Conservation (phyloP, 208 protist species). For the Trypanosoma cruzi region DNA sequence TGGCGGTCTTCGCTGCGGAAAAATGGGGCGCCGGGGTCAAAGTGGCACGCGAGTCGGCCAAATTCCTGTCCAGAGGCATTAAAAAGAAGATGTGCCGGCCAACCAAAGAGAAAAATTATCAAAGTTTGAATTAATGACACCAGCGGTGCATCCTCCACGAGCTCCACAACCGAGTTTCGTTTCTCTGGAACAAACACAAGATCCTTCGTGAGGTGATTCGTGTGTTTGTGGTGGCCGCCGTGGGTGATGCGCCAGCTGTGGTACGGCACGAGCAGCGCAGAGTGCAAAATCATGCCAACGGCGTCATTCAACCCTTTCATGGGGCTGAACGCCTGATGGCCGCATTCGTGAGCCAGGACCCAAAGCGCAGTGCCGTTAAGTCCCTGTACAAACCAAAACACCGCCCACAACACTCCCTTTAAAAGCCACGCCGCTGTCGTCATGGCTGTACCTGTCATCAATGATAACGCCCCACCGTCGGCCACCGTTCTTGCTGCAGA, state of each 20-base stretch:
- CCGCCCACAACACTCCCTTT: conserved; percentile 52
- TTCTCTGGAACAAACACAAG: conserved; percentile 84
- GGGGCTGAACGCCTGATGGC: conserved; percentile 92
- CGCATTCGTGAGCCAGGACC: conserved; percentile 96
- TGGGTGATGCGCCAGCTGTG: conserved; percentile 94
- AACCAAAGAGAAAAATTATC: conserved; percentile 86
- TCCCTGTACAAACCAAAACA: conserved; percentile 89
- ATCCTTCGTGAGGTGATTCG: conserved; percentile 93
- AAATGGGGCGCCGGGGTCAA: conserved; percentile 79
- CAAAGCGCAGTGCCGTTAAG: conserved; percentile 89
- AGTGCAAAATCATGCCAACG: conserved; percentile 91
- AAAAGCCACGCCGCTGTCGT: conserved; percentile 21
- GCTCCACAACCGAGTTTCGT: conserved; percentile 56
- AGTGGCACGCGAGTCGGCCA: conserved; percentile 76
- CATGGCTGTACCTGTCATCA: background rate
- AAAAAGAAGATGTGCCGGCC: conserved; percentile 87
- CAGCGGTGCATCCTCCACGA: conserved; percentile 75
- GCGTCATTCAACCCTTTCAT: conserved; percentile 79
- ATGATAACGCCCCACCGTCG: background rate
- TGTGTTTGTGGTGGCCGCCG: conserved; percentile 94
- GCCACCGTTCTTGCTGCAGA: background rate
- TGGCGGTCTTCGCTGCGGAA: conserved; percentile 73
- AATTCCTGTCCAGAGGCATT: conserved; percentile 83
- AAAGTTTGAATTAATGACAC: conserved; percentile 49
- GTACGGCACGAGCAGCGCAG: conserved; percentile 90